Base-by-base conservation (phyloP, 1,139 yeast genomes). In the Zygosaccharomyces sapae region DNA sequence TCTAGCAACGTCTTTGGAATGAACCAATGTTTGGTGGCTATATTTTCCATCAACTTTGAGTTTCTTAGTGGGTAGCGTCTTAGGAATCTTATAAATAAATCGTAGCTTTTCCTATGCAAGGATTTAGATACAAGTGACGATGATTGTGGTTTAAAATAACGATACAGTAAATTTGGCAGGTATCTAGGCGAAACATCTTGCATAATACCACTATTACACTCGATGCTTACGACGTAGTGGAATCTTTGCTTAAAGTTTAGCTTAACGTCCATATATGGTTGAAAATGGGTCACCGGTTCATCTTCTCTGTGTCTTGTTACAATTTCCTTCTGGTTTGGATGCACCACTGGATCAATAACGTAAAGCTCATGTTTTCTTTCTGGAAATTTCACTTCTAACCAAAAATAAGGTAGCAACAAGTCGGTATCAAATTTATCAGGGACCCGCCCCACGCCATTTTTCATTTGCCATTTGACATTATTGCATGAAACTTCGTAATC, bases 351-450 rank as follows among this genome's bases (percentile, higher is more conserved):
- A 44, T 59, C 64, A 18, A 59, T 51, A 2, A 55, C 49, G 38
- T 53, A 57, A 4, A 55, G 9, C 9, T 48, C 38, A 22, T 29
- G 10, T 5, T 30, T 10, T 27, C 33, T 18, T 12, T 42, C 34
- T 12, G 42, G 38, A 19, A 44, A 19, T 6, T 41, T 35, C 8
- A 57, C 38, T 36, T 59, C 63, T 24, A 59, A 49, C 64, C 64
- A 59, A 41, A 57, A 58, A 50, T 51, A 47, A 2, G 64, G 64
- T 18, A 51, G 45, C 6, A 58, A 38, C 8, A 58, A 46, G 38
- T 59, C 64, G 1, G 61, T 44, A 49, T 59, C 64, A 48, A 47
- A 58, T 35, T 38, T 44, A 38, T 59, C 58, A 5, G 57, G 59
- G 1, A 58, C 56, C 29, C 42, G 38, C 7, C 52, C 50, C 12